Evolutionary conservation across 768 basidiomycete species (phyloP).

Genomic region (Lactarius indigo): DNA sequence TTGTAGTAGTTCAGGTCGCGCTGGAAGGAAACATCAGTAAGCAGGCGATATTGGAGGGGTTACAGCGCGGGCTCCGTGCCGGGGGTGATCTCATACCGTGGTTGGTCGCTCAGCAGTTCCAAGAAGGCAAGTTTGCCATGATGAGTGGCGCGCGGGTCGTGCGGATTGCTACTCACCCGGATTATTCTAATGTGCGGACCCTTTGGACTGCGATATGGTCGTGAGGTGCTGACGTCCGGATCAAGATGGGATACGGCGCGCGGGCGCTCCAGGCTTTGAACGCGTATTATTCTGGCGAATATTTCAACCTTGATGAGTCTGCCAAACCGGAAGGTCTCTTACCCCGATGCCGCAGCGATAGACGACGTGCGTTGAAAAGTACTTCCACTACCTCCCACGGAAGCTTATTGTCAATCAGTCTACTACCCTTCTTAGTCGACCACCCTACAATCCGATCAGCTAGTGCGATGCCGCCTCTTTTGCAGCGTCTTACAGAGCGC

Average conservation of each 20-base stretch:
- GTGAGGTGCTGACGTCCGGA: constrained; percentile 8
- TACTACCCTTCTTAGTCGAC: constrained; percentile 70
- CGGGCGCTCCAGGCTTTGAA: constrained; percentile 84
- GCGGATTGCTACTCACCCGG: constrained; percentile 92
- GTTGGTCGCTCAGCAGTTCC: constrained; percentile 92
- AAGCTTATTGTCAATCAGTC: constrained; percentile 33
- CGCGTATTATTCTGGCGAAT: constrained; percentile 90
- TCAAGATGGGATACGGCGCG: constrained; percentile 94
- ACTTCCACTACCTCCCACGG: background rate
- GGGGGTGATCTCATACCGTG: constrained; percentile 99
- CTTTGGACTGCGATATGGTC: constrained; percentile 5
- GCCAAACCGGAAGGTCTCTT: constrained; percentile 47
- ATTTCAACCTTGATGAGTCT: constrained; percentile 80
- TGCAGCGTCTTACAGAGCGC: constrained; percentile 85
- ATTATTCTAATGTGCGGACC: constrained; percentile 77
- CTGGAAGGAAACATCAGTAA: constrained; percentile 91
- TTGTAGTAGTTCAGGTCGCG: constrained; percentile 94
- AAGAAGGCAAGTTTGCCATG: constrained; percentile 90
- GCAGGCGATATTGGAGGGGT: constrained; percentile 78
- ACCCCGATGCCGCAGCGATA: constrained; percentile 54
- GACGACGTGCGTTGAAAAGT: constrained; percentile 43
- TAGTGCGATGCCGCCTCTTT: constrained; percentile 83
- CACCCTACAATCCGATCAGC: constrained; percentile 67
- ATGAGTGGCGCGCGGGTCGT: constrained; percentile 91
- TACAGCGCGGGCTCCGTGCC: constrained; percentile 78